Base-by-base conservation (phyloP, 441 rosid species). In the Flueggea neowawraea region DNA sequence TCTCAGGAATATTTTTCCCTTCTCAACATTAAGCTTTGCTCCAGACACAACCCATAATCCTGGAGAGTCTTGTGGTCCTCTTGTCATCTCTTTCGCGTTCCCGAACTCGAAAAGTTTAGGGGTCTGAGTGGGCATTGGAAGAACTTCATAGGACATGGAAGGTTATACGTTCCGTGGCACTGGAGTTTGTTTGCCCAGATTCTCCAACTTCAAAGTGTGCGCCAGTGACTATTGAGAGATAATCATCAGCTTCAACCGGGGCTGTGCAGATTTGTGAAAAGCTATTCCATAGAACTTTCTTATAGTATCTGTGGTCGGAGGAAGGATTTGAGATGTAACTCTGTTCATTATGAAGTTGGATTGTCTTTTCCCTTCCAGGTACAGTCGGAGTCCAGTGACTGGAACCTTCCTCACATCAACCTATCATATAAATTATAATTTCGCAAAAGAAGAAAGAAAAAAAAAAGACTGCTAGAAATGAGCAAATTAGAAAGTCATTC, bases 11-110 rank as follows among this genome's bases (percentile, higher is more conserved):
- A 95, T 95, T 73, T 71, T 90, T 48, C 96, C 99, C 63, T 82
- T 84, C 67, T 91, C 98, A 3, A 91, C 96, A 49, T 79, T 57
- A 50, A 95, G 82, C 66, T 84, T 88, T 52, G 99, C 99, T 61
- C 99, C 98, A 0, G 98, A 86, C 7, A 95, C 95, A 45, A 84
- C 90, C 99, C 99, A 95, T 72, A 90, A 91, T 55, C 99, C 98
- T 0, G 99, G 99, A 36, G 6, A 68, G 67, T 91, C 90, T 64
- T 91, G 91, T 0, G 98, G 98, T 54, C 99, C 99, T 64, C 98
- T 77, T 0, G 87, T 70, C 89, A 90, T 84, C 81, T 91, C 98
- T 0, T 90, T 77, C 15, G 95, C 84, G 76, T 95, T 98, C 9
- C 90, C 95, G 63, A 85, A 84, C 81, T 83, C 91, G 68, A 95